Percentiles rank a stretch among this genome's conserved stretches.
phyloP scores from a whole-genome alignment of 768 basidiomycete genomes.

The Amanita thiersii region DNA sequence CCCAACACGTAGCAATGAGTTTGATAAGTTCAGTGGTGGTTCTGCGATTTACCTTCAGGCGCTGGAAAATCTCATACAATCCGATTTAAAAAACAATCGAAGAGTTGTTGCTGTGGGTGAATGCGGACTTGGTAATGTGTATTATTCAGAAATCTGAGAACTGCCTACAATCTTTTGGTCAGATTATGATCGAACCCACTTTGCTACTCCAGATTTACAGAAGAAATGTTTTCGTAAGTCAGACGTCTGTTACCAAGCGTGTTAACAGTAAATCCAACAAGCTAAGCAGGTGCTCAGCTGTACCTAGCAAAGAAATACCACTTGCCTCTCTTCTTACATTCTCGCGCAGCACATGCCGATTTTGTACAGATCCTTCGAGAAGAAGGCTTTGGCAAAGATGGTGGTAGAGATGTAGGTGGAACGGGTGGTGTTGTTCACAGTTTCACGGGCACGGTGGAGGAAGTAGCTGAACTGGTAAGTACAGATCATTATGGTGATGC shows the following conservation, averaged over 20 bases:
- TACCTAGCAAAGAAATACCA: slow-evolving; percentile 58
- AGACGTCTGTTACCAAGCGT: slow-evolving; percentile 18
- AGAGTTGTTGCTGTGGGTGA: slow-evolving; percentile 71
- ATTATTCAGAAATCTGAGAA: slow-evolving; percentile 8
- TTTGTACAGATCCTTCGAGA: slow-evolving; percentile 57
- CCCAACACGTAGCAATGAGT: slow-evolving; percentile 67
- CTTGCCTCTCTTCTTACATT: slow-evolving; percentile 78
- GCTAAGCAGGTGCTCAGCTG: slow-evolving; percentile 27
- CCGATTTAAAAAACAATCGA: slow-evolving; percentile 42
- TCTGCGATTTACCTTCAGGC: slow-evolving; percentile 52
- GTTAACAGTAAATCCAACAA: background rate
- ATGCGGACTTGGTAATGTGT: slow-evolving; percentile 71
- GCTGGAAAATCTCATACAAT: slow-evolving; percentile 45
- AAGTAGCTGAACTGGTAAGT: slow-evolving; percentile 59
- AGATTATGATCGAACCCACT: slow-evolving; percentile 77
- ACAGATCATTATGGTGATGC: background rate
- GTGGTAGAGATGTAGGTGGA: slow-evolving; percentile 47
- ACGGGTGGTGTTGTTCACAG: slow-evolving; percentile 78
- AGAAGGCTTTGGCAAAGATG: slow-evolving; percentile 52
- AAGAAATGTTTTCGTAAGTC: slow-evolving; percentile 52
- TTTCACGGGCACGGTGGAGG: slow-evolving; percentile 61
- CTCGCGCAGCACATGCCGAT: slow-evolving; percentile 66
- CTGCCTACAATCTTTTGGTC: background rate
- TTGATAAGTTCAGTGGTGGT: slow-evolving; percentile 48
- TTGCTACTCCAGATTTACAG: slow-evolving; percentile 53